Conservation (phyloP, 2,329 filamentous ascomycete genomes). For the Phoma sp. region DNA sequence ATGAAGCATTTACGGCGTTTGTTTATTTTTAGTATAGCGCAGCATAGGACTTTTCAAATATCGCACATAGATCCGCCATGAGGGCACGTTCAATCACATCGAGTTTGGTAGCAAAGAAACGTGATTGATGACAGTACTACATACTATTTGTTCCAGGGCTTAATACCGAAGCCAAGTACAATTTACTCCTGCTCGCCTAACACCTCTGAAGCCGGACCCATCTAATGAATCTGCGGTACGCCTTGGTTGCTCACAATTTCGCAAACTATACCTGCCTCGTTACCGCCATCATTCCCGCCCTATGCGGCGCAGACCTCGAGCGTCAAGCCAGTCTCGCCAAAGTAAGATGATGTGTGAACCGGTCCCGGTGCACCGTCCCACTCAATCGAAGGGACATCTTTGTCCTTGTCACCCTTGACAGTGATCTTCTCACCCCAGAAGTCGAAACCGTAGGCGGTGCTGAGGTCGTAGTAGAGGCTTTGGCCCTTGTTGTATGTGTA, state of each 20-base stretch:
- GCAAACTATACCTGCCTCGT: background rate
- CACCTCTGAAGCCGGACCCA: too few species aligned
- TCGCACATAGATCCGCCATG: too few species aligned
- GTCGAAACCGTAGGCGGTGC: constrained; percentile 26
- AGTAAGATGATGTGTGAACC: constrained; percentile 17
- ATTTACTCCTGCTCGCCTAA: too few species aligned
- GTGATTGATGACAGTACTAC: too few species aligned
- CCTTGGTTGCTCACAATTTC: too few species aligned
- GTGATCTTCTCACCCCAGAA: constrained; percentile 29
- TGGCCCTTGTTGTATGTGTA: constrained; percentile 29
- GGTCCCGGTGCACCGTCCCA: constrained; percentile 28
- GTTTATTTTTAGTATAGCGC: constrained; percentile 3
- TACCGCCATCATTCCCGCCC: background rate
- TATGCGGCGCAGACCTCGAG: constrained; percentile 15
- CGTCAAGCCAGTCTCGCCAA: constrained; percentile 28
- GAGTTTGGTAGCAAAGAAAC: too few species aligned
- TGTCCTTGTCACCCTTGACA: constrained; percentile 14
- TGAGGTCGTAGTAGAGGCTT: constrained; percentile 36
- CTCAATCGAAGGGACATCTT: constrained; percentile 9
- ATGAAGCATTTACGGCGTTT: constrained; percentile 13
- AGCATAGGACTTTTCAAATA: constrained; percentile 6
- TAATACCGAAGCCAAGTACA: too few species aligned
- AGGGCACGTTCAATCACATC: too few species aligned
- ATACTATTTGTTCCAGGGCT: too few species aligned
- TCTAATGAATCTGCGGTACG: too few species aligned